Evolutionary conservation across 805 yeast genomes (phyloP), one percentile per base, ranked within the genome.

Genomic region (Wickerhamomyces canadensis): DNA sequence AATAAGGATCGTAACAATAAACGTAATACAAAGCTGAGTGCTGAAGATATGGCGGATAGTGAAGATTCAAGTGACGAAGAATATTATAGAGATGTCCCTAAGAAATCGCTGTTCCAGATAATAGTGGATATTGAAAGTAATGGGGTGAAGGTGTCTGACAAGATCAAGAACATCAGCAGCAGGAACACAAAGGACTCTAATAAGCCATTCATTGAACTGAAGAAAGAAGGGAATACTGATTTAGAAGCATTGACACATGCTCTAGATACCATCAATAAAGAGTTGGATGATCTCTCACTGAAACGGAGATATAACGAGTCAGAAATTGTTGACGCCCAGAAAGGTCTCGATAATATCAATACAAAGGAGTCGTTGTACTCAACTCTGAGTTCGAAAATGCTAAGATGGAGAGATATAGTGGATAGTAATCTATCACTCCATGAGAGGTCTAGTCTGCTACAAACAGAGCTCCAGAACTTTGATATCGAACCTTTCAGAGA

Each of bases 141-240:
- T 22, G 51, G 53, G 19, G 40, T 48, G 2, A 13, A 10, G 2
- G 42, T 54, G 3, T 57, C 58, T 4, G 30, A 31, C 4, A 16
- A 35, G n/a, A 33, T 51, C 16, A 52, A 52, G 34, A 31, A 40
- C n/a, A 9, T 48, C n/a, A 45, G 51, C 22, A 40, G 51, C 31
- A 27, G 36, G 11, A 24, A 35, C 13, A 40, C 61, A 10, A 59
- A 56, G 34, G 52, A 58, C 25, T 58, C 59, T 18, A 43, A 57
- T 34, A 60, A 60, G 32, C 62, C 69, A 9, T 60, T 64, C 27
- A 62, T 60, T 35, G 62, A 60, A 40, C 41, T 60, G 19, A 56
- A 60, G 45, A 60, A 68, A 53, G 67, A 62, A 45, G 67, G 45
- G 1, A 42, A 36, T 13, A 62, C 25, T 16, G 35, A 44, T 8